These are phyloP conservation scores for Meyerozyma smithsonii DNA, from an alignment of 1,139 yeast species.

Conservation along the genomic window DNA sequence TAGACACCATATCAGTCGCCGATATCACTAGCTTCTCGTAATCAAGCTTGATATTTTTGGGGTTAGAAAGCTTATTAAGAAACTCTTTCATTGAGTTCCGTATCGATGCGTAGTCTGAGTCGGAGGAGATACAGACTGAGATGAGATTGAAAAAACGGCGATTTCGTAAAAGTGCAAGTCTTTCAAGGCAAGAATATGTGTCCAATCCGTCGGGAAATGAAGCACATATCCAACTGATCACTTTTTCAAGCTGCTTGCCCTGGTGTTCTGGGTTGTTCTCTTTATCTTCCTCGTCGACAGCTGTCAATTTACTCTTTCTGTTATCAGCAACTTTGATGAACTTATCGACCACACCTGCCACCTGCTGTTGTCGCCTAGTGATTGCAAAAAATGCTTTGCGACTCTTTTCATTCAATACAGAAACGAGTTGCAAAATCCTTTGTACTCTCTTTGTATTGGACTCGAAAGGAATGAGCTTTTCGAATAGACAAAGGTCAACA, in stretches of 20 bases:
- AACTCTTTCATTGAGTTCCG: conserved; percentile 60
- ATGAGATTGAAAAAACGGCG: conserved; percentile 53
- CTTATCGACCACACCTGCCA: conserved; percentile 37
- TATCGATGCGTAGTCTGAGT: conserved; percentile 57
- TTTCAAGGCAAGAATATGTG: conserved; percentile 44
- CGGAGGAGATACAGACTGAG: conserved; percentile 50
- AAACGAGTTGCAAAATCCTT: conserved; percentile 48
- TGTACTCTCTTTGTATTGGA: conserved; percentile 46
- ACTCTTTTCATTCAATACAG: conserved; percentile 52
- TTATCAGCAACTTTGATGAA: conserved; percentile 36
- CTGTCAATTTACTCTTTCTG: conserved; percentile 19
- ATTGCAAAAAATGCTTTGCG: conserved; percentile 65
- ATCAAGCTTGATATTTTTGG: conserved; percentile 41
- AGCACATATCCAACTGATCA: conserved; percentile 60
- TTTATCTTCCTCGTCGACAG: conserved; percentile 18
- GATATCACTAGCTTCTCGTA: conserved; percentile 35
- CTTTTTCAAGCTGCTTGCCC: conserved; percentile 43
- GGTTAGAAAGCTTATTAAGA: conserved; percentile 46
- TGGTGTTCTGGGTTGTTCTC: conserved; percentile 20
- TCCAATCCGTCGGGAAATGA: conserved; percentile 52
- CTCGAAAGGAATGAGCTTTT: conserved; percentile 54
- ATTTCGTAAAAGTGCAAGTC: conserved; percentile 51
- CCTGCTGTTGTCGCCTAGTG: conserved; percentile 61
- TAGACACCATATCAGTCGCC: conserved; percentile 45
- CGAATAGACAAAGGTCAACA: conserved; percentile 61